Percentiles rank a stretch among this genome's conserved stretches.
phyloP scores from a whole-genome alignment of 1,139 yeast species.

The Arxiozyma bovina region DNA sequence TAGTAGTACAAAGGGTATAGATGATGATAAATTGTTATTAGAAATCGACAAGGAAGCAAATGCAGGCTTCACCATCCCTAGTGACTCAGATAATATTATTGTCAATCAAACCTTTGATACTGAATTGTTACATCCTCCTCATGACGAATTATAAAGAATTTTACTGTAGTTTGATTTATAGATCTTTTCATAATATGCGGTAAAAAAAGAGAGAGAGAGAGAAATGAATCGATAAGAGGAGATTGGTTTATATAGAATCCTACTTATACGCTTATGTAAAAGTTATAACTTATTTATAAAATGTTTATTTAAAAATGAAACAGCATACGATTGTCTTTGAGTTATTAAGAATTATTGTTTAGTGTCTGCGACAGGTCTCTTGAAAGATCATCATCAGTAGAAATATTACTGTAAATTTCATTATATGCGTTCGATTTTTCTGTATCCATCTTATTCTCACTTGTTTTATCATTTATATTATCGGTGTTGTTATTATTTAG shows the following conservation, averaged over 20 bases:
- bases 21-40: background rate
- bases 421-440: background rate
- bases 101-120: background rate
- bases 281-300: background rate
- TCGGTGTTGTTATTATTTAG: background rate
- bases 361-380: background rate
- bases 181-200: background rate
- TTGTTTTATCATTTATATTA: background rate
- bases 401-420: background rate
- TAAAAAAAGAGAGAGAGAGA: too few species aligned
- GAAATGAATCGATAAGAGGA: background rate
- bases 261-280: too few species aligned
- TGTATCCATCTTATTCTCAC: background rate
- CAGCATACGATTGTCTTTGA: background rate
- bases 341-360: background rate
- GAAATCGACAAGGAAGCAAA: background rate
- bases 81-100: background rate
- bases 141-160: background rate
- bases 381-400: background rate
- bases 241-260: background rate
- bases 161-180: background rate
- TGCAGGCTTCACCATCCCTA: background rate
- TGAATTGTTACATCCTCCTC: background rate
- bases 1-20: background rate
- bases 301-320: background rate